Percentiles rank a stretch among this genome's conserved stretches.
Conservation (phyloP, 345 rosid species). For the Populus deltoides region DNA sequence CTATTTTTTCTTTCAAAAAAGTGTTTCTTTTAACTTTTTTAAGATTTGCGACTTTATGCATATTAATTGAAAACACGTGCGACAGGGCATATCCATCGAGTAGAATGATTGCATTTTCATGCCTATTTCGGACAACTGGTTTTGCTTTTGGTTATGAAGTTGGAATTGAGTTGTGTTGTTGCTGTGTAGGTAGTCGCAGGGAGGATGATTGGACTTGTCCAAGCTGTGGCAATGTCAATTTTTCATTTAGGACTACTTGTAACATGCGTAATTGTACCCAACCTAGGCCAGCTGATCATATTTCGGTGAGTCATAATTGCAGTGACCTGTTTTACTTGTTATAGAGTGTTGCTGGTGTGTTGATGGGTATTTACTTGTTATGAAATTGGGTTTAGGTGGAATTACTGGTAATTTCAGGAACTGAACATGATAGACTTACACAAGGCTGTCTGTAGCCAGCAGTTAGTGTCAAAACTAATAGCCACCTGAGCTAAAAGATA, state of each 20-base stretch:
- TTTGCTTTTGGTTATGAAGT: not conserved
- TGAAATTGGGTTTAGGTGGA: not conserved
- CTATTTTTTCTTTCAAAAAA: not conserved
- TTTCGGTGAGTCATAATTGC: slow-evolving; percentile 41
- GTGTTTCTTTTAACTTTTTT: not conserved
- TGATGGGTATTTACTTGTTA: not conserved
- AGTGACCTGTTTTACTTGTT: not conserved
- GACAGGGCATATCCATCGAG: too few species aligned
- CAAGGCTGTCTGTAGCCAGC: not conserved
- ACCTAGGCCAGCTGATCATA: slow-evolving; percentile 92
- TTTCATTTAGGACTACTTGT: slow-evolving; percentile 94
- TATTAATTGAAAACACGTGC: not conserved
- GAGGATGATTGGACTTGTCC: slow-evolving; percentile 99
- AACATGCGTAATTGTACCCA: slow-evolving; percentile 99
- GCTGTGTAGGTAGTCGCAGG: slow-evolving; percentile 76
- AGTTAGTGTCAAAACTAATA: too few species aligned
- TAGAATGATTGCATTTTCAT: too few species aligned
- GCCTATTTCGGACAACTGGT: not conserved
- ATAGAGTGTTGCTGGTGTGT: not conserved
- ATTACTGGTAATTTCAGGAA: not conserved
- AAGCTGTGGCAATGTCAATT: slow-evolving; percentile 94
- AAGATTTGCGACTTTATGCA: not conserved
- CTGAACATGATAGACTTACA: not conserved
- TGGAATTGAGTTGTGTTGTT: not conserved
- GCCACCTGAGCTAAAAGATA: not conserved